phyloP scores from a whole-genome alignment of 495 filamentous ascomycete genomes.

The Penicillium nucicola region DNA sequence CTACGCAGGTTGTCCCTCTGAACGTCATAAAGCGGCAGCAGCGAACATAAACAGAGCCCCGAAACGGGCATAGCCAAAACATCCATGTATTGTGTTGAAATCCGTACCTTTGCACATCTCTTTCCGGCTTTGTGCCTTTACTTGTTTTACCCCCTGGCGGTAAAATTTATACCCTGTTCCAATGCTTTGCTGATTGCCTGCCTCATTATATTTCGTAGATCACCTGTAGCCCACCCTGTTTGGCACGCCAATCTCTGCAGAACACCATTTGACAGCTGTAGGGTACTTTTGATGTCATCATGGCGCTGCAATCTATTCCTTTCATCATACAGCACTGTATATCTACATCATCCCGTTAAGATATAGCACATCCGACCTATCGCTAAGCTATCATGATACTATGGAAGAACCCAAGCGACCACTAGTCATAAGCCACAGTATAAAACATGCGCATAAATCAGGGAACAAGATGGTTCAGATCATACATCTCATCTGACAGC shows the following conservation, averaged over 20 bases:
- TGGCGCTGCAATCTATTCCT: not conserved
- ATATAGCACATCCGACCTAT: too few relatives aligned
- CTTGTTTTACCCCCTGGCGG: not conserved
- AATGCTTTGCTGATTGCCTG: not conserved
- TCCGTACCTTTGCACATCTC: not conserved
- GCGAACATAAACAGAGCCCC: not conserved
- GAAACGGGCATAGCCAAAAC: not conserved
- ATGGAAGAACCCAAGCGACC: too few relatives aligned
- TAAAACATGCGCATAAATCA: too few relatives aligned
- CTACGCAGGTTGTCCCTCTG: too few relatives aligned
- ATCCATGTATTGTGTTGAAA: not conserved
- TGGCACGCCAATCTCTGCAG: not conserved
- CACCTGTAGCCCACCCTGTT: not conserved
- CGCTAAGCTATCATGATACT: too few relatives aligned
- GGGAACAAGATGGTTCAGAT: not conserved
- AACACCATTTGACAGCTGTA: not conserved
- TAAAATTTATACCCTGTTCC: constrained; percentile 8
- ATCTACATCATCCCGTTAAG: too few relatives aligned
- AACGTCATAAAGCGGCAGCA: not conserved
- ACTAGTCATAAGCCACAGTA: too few relatives aligned
- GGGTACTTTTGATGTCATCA: not conserved
- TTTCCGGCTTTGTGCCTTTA: not conserved
- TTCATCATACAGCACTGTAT: too few relatives aligned
- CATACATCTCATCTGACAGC: not conserved
- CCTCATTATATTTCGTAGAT: not conserved